Evolutionary conservation across 495 filamentous ascomycete species (phyloP), one percentile per base, ranked within the genome.

Genomic region (Penicillium lagena): DNA sequence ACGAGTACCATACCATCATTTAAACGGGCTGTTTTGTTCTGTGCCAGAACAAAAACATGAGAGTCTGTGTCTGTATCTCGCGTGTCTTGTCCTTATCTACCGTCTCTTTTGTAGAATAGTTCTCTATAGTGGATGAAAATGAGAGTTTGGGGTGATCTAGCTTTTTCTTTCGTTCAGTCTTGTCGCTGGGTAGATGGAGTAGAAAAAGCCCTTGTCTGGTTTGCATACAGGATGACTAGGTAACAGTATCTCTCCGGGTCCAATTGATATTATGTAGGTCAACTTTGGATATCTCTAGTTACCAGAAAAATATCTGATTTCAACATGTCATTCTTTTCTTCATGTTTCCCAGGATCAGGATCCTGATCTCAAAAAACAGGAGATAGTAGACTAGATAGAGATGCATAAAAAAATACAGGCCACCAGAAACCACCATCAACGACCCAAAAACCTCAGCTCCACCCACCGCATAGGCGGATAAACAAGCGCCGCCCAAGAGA

Each of bases 401-500:
- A 6, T 22, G 22, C 22, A 22, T 22, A 22, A 22, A 4, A n/a
- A n/a, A n/a, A n/a, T n/a, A 22, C 2, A 22, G 22, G 22, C 22
- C 2, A 22, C 0, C 4, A 22, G 22, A 6, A 22, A 22, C 22
- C 22, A 22, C 7, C 9, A 34, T 12, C 61, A 77, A 30, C 73
- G 55, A 4, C 71, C 69, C 34, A 77, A 40, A n/a, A 58, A 54
- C 46, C 54, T 67, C 28, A 74, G 53, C 52, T 80, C 77, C 30
- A 74, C 7, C 47, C 60, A 73, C 43, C 77, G 54, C 40, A 78
- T 45, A 22, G 70, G 71, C n/a, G 71, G 73, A 47, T 71, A 80
- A 29, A 72, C 60, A 14, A 79, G 42, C 27, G 64, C 55, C 6
- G 73, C 62, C 62, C 71, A 78, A 7, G 62, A 66, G 39, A 71